These are phyloP conservation scores for Tilletia caries DNA, from an alignment of 1,284 basidiomycete genomes.

Conservation along the genomic window DNA sequence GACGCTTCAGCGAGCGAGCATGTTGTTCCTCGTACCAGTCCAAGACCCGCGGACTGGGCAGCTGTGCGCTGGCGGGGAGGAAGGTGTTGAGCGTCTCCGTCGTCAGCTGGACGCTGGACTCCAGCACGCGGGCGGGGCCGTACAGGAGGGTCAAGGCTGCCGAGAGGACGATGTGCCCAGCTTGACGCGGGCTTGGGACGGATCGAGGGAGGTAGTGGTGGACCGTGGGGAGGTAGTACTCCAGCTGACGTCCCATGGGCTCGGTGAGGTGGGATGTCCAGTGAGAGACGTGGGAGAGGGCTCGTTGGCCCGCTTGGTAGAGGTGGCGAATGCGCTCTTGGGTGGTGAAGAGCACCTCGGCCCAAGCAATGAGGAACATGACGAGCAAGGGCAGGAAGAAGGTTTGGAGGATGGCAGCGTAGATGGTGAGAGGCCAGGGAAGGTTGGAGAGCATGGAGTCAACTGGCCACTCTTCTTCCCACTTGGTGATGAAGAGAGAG, in stretches of 20 bases:
- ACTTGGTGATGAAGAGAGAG: not conserved
- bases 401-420: not conserved
- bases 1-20: not conserved
- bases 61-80: not conserved
- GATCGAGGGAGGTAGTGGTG: not conserved
- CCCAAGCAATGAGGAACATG: not conserved
- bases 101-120: not conserved
- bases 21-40: conserved; percentile 6
- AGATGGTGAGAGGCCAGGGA: conserved; percentile 1
- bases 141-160: not conserved
- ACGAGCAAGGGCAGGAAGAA: not conserved
- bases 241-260: not conserved
- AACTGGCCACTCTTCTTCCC: conserved; percentile 4
- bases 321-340: not conserved
- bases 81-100: not conserved
- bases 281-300: not conserved
- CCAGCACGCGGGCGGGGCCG: not conserved
- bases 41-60: conserved; percentile 2
- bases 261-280: not conserved
- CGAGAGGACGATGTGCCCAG: not conserved
- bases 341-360: not conserved
- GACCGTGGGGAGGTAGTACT: not conserved
- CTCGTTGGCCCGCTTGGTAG: not conserved
- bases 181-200: not conserved
- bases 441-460: not conserved